A percentile compares a stretch with the other conserved stretches of the same genome.
Evolutionary conservation across 1,284 basidiomycete genomes (phyloP).

Genomic region (Puccinia brachypodii): DNA sequence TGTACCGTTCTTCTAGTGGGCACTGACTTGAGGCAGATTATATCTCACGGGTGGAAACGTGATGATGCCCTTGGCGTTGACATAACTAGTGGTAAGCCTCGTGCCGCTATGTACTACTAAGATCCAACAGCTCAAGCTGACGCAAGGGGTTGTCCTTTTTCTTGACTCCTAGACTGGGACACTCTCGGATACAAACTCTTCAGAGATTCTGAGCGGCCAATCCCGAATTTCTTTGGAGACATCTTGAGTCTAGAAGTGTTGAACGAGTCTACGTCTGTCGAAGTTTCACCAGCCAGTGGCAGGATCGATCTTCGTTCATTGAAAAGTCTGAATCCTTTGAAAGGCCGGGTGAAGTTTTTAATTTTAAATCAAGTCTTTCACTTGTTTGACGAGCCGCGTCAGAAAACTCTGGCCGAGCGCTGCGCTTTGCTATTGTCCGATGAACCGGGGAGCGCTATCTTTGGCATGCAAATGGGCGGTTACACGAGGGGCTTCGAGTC

Average conservation of each 20-base stretch:
- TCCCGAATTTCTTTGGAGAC: constrained; percentile 20
- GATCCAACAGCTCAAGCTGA: neutral
- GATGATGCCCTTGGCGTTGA: constrained; percentile 19
- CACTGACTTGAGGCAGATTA: constrained; percentile 21
- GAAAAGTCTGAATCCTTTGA: constrained; percentile 22
- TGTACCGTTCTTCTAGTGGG: constrained; percentile 8
- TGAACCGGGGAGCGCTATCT: constrained; percentile 12
- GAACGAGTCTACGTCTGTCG: neutral
- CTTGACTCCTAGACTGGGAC: neutral
- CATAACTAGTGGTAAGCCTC: constrained; percentile 4
- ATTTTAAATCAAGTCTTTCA: constrained; percentile 8
- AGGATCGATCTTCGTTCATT: constrained; percentile 15
- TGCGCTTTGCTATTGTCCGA: constrained; percentile 15
- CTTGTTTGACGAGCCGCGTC: constrained; percentile 15
- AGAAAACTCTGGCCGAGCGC: constrained; percentile 1
- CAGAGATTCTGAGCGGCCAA: constrained; percentile 10
- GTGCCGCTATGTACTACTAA: neutral
- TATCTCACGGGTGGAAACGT: constrained; percentile 28
- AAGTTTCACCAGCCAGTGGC: neutral
- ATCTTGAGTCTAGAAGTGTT: constrained; percentile 12
- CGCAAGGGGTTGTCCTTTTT: neutral
- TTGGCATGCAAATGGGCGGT: constrained; percentile 27
- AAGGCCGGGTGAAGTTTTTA: constrained; percentile 13
- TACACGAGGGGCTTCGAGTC: constrained; percentile 1
- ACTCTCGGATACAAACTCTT: constrained; percentile 22